phyloP scores from a whole-genome alignment of 805 yeast genomes.

The Torulaspora franciscae region DNA sequence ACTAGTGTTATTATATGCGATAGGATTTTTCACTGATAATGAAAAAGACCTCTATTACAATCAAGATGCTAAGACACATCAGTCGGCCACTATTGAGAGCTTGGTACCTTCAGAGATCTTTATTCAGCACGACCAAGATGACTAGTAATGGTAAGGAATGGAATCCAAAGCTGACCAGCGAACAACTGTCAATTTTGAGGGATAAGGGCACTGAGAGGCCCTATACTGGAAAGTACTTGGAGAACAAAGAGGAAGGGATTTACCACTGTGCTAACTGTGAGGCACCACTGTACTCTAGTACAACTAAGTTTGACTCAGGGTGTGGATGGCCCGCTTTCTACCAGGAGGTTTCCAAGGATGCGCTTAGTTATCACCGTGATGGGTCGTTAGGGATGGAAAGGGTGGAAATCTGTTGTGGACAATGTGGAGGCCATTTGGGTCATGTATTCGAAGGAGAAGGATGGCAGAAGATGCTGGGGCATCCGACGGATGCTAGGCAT shows the following conservation, averaged over 20 bases:
- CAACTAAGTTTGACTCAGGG: constrained; percentile 79
- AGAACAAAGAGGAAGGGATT: constrained; percentile 46
- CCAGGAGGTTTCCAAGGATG: constrained; percentile 72
- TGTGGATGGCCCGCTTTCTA: constrained; percentile 99
- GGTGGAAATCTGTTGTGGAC: constrained; percentile 81
- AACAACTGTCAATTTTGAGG: constrained; percentile 73
- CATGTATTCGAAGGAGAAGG: constrained; percentile 96
- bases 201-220: constrained; percentile 50
- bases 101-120: neutral
- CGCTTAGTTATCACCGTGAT: constrained; percentile 62
- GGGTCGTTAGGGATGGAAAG: constrained; percentile 68
- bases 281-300: constrained; percentile 70
- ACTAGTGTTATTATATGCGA: neutral
- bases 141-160: constrained; percentile 38
- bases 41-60: neutral
- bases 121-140: neutral
- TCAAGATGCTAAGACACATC: constrained; percentile 1
- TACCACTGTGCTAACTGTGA: constrained; percentile 86
- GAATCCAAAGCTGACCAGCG: constrained; percentile 71
- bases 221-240: constrained; percentile 38
- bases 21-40: neutral
- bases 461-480: constrained; percentile 41
- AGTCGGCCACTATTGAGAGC: neutral
- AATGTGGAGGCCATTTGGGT: constrained; percentile 93
- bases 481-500: constrained; percentile 77